These are phyloP conservation scores for Dipodascus geniculatus DNA, from an alignment of 805 yeast species.

Conservation along the genomic window DNA sequence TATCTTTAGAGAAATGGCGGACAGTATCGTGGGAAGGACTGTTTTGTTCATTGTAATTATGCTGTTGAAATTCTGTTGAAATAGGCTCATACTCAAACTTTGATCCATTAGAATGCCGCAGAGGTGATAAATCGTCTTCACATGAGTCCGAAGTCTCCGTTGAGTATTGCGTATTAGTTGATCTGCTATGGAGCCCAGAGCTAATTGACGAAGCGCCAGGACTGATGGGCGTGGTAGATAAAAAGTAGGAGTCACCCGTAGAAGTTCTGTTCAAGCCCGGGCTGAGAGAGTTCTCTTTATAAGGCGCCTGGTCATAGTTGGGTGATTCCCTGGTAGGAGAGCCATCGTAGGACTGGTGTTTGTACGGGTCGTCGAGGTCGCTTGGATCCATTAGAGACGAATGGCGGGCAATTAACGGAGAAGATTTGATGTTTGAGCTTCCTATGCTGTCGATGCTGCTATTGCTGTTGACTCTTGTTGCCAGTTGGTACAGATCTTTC, in stretches of 20 bases:
- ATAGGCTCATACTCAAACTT: neutral
- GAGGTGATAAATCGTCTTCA: neutral
- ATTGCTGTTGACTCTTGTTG: neutral
- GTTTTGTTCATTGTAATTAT: no score
- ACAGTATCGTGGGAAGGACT: no score
- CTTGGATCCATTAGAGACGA: neutral
- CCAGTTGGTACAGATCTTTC: neutral
- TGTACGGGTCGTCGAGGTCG: neutral
- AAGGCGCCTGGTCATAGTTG: no score
- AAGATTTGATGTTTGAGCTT: neutral
- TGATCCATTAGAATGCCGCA: neutral
- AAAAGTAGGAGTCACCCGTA: neutral
- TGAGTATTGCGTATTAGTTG: neutral
- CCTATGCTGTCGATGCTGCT: neutral
- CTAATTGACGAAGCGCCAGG: neutral
- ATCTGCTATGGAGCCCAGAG: neutral
- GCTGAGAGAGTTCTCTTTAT: neutral
- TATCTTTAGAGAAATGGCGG: neutral
- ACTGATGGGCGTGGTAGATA: neutral
- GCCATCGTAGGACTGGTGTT: neutral
- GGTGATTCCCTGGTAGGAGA: neutral
- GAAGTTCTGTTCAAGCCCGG: neutral
- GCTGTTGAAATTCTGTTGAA: neutral
- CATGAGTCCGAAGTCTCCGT: neutral
- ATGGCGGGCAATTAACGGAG: no score